Evolutionary conservation across 2,329 filamentous ascomycete species (phyloP).

Genomic region (Dichotomopilus funicola): DNA sequence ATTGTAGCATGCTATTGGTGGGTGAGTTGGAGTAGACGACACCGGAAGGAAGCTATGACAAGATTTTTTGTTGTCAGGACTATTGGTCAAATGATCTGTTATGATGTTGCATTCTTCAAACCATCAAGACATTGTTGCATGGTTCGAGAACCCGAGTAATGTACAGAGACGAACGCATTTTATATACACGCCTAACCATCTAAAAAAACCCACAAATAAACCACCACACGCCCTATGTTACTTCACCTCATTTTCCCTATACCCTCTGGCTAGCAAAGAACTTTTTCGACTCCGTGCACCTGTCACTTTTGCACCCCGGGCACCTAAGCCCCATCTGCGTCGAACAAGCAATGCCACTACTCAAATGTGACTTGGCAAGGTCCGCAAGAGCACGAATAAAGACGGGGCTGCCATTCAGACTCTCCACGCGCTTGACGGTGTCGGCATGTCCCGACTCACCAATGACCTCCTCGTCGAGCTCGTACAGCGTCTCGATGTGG

Average conservation of each 20-base stretch:
- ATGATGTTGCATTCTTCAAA: no score
- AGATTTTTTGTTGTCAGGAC: no score
- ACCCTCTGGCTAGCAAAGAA: slow-evolving; percentile 46
- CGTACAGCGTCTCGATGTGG: slow-evolving; percentile 94
- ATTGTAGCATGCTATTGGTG: no score
- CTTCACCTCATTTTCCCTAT: background rate
- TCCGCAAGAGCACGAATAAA: slow-evolving; percentile 90
- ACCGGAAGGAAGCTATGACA: no score
- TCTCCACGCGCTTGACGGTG: slow-evolving; percentile 83
- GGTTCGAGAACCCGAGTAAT: no score
- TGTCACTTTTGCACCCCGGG: slow-evolving; percentile 85
- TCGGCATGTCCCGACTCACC: slow-evolving; percentile 73
- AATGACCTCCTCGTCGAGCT: slow-evolving; percentile 92
- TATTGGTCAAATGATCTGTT: no score
- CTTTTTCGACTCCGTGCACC: slow-evolving; percentile 71
- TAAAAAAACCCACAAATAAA: no score
- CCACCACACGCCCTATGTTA: no score
- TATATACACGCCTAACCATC: no score
- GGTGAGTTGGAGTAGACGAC: no score
- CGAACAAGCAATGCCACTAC: slow-evolving; percentile 62
- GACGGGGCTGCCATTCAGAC: slow-evolving; percentile 79
- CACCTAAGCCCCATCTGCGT: slow-evolving; percentile 85
- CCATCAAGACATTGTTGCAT: no score
- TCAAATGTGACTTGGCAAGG: slow-evolving; percentile 73
- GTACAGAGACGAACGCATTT: no score